Base-by-base conservation (phyloP, 2,329 filamentous ascomycete species). In the Penicillium sp. region DNA sequence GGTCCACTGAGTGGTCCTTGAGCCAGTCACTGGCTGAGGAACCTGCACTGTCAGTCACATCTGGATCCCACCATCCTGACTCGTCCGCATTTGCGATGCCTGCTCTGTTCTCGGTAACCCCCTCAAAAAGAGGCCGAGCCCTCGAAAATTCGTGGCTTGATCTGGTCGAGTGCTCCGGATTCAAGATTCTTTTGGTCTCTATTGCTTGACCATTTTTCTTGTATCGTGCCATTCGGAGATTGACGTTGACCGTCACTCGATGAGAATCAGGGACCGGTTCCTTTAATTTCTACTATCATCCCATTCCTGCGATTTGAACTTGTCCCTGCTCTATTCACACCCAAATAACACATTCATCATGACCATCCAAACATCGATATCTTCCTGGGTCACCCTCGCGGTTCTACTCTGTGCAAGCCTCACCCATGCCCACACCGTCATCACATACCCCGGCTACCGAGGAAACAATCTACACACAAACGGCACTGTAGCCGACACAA, bases 391-490 rank as follows among this genome's bases (percentile, higher is more conserved):
- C 15, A 54, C 60, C 12, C 46, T 68, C 52, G 36, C 73, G 33
- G 54, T 68, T 43, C 53, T 74, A 42, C 56, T 76, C 31, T 71
- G 74, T 48, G 60, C 68, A 29, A 63, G 72, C 24, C 57, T 76
- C 43, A 72, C 73, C 7, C 66, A 74, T 18, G 77, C 79, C 43
- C 90, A 95, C 70, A 88, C 82, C n/a, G 82, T 95, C 67, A 87
- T 95, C 70, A 86, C 86, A 57, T 95, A 95, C 68, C 91, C 90
- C 0, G 89, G 88, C 61, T 93, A 88, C 85, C 78, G 91, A 81
- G 91, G 90, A 59, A 86, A 95, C 77, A 95, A 90, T 70, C 82
- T 95, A 57, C 81, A 87, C 67, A 88, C 86, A 41, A 95, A 90
- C 70, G 84, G 83, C 2, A 85, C 82, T 3, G 63, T 77, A 23